Evolutionary conservation across 106 monocot species (phyloP).

Genomic region (Vanilla planifolia): DNA sequence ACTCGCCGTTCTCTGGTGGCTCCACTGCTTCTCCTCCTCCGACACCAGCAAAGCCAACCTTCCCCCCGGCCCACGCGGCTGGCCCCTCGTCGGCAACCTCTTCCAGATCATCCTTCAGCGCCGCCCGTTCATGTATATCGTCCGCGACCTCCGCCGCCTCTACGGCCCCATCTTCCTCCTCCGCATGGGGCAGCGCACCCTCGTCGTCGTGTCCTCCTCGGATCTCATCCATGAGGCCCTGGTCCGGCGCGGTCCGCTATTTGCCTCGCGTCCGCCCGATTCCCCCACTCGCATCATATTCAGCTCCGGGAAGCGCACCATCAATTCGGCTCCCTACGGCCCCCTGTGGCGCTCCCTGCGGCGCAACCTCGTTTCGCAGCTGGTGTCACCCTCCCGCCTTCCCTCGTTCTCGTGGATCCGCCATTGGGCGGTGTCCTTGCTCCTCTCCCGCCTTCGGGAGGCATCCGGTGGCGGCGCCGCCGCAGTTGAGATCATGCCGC

Average conservation of each 20-base stretch:
- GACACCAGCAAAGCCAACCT: conserved; percentile 16
- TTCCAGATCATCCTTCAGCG: conserved; percentile 76
- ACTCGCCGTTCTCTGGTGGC: conserved; percentile 51
- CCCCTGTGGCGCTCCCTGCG: conserved; percentile 81
- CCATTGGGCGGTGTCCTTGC: conserved; percentile 65
- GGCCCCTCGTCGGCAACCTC: conserved; percentile 87
- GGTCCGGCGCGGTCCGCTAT: conserved; percentile 56
- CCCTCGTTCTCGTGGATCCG: conserved; percentile 46
- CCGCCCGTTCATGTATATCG: conserved; percentile 80
- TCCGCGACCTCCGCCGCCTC: conserved; percentile 59
- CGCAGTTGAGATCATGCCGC: conserved; percentile 41
- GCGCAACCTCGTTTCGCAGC: conserved; percentile 75
- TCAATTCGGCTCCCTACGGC: conserved; percentile 88
- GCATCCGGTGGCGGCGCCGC: conserved; percentile 20
- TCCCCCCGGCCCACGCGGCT: conserved; percentile 80
- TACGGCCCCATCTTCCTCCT: conserved; percentile 93
- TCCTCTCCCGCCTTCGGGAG: conserved; percentile 37
- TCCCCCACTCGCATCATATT: conserved; percentile 83
- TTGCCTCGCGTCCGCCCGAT: conserved; percentile 80
- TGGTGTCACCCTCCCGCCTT: conserved; percentile 49
- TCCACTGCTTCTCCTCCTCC: conserved; percentile 17
- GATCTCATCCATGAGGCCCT: conserved; percentile 90
- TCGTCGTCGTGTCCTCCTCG: conserved; percentile 55
- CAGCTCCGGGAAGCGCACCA: conserved; percentile 63
- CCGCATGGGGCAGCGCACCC: conserved; percentile 80